Evolutionary conservation across 805 yeast genomes (phyloP).

Genomic region (Alloascoidea hylecoeti): DNA sequence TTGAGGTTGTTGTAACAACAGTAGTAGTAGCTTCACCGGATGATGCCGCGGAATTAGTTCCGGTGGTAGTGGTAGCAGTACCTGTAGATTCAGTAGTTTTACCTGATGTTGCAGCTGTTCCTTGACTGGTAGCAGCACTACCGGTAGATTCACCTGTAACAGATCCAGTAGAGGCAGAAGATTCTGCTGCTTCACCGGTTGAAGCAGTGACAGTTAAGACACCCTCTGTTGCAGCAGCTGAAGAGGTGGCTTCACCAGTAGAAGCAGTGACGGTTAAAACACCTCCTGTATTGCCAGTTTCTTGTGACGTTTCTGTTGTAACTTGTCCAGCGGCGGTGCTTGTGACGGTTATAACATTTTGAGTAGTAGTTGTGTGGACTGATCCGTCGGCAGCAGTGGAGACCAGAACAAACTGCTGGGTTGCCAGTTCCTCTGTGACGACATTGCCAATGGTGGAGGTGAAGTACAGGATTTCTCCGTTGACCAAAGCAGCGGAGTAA

Average conservation of each 20-base stretch:
- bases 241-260: background rate
- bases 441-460: background rate
- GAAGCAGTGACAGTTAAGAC: background rate
- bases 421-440: background rate
- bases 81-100: background rate
- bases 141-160: too few relatives aligned
- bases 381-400: background rate
- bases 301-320: background rate
- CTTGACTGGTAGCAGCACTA: background rate
- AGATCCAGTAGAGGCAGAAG: background rate
- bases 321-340: background rate
- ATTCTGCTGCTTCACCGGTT: background rate
- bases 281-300: background rate
- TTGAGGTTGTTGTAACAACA: background rate
- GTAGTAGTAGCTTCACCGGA: background rate
- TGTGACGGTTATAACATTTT: too few relatives aligned
- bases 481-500: background rate
- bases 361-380: background rate
- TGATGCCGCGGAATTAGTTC: background rate
- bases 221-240: background rate
- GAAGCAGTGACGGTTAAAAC: background rate
- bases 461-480: background rate
- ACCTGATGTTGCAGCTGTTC: background rate
- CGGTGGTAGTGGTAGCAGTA: background rate
- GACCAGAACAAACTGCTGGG: background rate